Evolutionary conservation across 148 eudicot genomes (phyloP).

Genomic region (Vaccinium myrtillus): DNA sequence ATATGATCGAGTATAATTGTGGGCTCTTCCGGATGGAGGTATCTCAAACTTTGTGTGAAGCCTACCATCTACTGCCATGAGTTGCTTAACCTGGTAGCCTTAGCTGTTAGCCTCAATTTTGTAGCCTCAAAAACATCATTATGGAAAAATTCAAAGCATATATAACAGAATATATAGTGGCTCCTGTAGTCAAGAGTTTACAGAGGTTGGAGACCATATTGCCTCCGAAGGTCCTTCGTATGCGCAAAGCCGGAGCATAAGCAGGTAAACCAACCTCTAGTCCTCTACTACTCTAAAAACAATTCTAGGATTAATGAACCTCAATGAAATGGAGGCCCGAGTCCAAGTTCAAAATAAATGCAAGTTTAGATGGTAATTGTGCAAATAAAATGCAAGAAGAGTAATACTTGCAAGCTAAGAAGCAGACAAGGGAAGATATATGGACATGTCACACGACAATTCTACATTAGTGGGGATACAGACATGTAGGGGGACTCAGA

Average conservation of each 20-base stretch:
- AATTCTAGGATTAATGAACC: not conserved
- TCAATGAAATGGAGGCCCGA: not conserved
- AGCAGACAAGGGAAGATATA: no score
- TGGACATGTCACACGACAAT: no score
- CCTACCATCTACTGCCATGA: slow-evolving; percentile 70
- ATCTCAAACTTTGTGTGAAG: slow-evolving; percentile 64
- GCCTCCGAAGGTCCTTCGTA: no score
- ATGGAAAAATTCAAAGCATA: not conserved
- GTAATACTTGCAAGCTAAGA: not conserved
- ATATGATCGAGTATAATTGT: slow-evolving; percentile 81
- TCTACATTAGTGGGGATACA: no score
- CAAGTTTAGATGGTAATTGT: not conserved
- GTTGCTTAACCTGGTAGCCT: slow-evolving; percentile 64
- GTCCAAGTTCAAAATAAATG: not conserved
- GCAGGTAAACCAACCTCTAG: not conserved
- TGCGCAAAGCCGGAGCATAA: not conserved
- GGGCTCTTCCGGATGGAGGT: slow-evolving; percentile 63
- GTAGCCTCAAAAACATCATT: slow-evolving; percentile 5
- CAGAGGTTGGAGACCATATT: not conserved
- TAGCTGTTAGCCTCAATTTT: slow-evolving; percentile 12
- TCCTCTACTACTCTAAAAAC: not conserved
- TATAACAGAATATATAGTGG: not conserved
- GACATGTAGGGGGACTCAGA: not conserved
- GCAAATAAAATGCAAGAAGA: not conserved
- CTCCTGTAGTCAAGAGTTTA: not conserved